These are phyloP conservation scores for Aspergillus costaricaensis DNA, from an alignment of 2,329 filamentous ascomycete genomes.

Conservation along the genomic window DNA sequence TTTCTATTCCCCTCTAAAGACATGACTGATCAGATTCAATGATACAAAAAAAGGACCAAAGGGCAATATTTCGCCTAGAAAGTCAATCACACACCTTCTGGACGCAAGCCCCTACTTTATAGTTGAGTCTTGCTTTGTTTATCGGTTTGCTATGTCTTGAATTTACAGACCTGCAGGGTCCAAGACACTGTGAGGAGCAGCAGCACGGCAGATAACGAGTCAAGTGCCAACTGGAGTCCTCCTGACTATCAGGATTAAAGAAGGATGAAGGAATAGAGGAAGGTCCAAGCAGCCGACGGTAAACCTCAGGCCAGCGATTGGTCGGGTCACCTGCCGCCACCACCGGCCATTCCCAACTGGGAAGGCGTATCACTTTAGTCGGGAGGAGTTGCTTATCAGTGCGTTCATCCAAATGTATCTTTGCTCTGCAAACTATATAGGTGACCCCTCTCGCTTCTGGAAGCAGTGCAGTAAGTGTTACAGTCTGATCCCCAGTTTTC, in stretches of 20 bases:
- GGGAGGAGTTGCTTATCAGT: slow-evolving; percentile 1
- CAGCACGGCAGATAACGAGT: background rate
- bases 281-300: background rate
- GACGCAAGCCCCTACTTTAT: background rate
- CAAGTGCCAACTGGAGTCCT: background rate
- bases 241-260: background rate
- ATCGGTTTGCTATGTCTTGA: background rate
- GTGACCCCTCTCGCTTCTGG: background rate
- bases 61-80: no score
- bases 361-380: slow-evolving; percentile 9
- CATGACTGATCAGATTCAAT: background rate
- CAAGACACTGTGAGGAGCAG: background rate
- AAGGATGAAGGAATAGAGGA: background rate
- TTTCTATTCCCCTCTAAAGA: background rate
- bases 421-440: background rate
- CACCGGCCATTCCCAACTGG: background rate
- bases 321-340: background rate
- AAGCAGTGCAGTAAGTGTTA: background rate
- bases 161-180: background rate
- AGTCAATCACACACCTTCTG: background rate
- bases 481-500: background rate
- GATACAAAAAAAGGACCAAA: background rate
- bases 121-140: background rate
- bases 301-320: background rate
- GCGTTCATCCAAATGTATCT: background rate